phyloP scores from a whole-genome alignment of 179 eudicot genomes.

The Sideroxylon spinosum region DNA sequence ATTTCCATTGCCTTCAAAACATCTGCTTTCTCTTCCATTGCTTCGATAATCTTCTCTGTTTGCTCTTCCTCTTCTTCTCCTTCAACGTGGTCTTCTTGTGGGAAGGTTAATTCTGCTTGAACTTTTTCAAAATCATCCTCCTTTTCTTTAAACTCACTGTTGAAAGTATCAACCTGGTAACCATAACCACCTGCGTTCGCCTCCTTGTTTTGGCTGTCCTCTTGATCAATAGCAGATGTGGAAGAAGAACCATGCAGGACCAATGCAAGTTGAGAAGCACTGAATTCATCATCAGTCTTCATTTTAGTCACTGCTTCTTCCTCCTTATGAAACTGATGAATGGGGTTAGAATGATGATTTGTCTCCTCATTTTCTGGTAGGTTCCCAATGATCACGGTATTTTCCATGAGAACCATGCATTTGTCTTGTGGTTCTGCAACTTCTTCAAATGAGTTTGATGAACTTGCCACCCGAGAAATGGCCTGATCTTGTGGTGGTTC shows the following conservation, averaged over 20 bases:
- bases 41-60: neutral
- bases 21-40: neutral
- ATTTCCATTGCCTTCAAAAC: neutral
- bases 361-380: neutral
- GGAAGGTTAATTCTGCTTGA: conserved; percentile 3
- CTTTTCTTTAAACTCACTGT: neutral
- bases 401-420: neutral
- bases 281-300: neutral
- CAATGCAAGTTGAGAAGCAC: neutral
- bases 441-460: conserved; percentile 7
- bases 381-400: neutral
- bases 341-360: neutral
- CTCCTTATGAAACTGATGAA: neutral
- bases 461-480: neutral
- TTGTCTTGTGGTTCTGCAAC: conserved; percentile 8
- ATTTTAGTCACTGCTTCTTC: neutral
- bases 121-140: neutral
- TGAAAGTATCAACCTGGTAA: neutral
- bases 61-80: neutral
- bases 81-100: neutral
- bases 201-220: neutral
- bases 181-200: neutral
- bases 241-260: neutral
- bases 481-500: conserved; percentile 6
- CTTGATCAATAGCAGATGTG: neutral